Conservation (phyloP, 208 protist genomes). For the Wallacemonas rigidus region DNA sequence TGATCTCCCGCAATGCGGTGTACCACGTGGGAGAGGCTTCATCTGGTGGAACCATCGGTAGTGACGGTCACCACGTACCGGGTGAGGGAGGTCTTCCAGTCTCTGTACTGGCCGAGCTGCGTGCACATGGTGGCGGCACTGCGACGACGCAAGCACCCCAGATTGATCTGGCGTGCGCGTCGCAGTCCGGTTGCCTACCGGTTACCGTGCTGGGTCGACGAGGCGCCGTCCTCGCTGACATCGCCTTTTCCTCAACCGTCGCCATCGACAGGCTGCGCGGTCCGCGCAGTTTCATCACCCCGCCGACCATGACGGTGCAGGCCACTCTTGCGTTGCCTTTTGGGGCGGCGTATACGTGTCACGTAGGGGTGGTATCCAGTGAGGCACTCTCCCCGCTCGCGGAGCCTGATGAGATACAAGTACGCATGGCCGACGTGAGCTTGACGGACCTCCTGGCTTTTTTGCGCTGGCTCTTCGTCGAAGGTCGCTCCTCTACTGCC, state of each 20-base stretch:
- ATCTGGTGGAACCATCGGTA: background rate
- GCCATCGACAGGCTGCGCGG: background rate
- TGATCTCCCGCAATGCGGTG: slow-evolving; percentile 7
- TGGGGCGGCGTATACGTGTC: slow-evolving; percentile 1
- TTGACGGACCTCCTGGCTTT: slow-evolving; percentile 1
- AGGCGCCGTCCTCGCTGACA: background rate
- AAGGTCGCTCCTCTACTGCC: slow-evolving; percentile 3
- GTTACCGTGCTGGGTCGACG: background rate
- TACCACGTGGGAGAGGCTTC: background rate
- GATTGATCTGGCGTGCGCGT: background rate
- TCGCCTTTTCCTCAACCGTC: background rate
- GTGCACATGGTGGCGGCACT: background rate
- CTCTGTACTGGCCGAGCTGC: slow-evolving; percentile 2
- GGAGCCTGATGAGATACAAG: background rate
- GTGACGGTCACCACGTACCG: background rate
- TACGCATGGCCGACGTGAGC: slow-evolving; percentile 8
- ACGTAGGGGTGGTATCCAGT: background rate
- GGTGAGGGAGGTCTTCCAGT: background rate
- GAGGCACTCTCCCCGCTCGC: background rate
- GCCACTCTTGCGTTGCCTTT: slow-evolving; percentile 2
- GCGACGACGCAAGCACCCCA: background rate
- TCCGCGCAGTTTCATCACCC: slow-evolving; percentile 1
- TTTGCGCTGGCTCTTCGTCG: slow-evolving; percentile 16
- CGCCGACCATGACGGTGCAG: background rate
- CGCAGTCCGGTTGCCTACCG: background rate